Evolutionary conservation across 352 stramenopile genomes (phyloP).

Genomic region (Pythium rhizo-oryzae): DNA sequence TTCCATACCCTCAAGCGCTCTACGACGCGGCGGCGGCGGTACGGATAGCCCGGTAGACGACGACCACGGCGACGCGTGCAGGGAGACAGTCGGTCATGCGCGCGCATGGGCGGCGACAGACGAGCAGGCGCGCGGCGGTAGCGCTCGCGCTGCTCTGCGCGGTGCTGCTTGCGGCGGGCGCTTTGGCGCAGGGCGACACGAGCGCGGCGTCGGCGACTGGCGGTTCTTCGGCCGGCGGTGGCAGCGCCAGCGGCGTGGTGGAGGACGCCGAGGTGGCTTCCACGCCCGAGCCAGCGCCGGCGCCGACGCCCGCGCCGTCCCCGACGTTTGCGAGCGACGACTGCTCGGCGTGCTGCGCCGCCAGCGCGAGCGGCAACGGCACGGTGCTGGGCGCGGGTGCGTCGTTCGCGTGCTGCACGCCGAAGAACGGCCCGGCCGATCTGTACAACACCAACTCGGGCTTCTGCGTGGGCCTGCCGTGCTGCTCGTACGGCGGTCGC

Average conservation of each 20-base stretch:
- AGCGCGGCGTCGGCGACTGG: too few species aligned
- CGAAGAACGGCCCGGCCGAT: constrained; percentile 33
- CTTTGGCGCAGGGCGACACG: not conserved
- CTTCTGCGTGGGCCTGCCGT: constrained; percentile 78
- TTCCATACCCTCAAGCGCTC: too few species aligned
- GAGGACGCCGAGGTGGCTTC: constrained; percentile 1
- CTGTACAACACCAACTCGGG: constrained; percentile 65
- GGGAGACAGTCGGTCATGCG: constrained; percentile 11
- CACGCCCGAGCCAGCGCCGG: not conserved
- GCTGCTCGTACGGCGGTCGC: constrained; percentile 61
- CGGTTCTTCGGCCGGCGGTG: too few species aligned
- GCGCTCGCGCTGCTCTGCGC: not conserved
- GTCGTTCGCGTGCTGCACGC: constrained; percentile 56
- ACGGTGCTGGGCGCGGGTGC: constrained; percentile 32
- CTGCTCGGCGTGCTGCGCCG: constrained; percentile 60
- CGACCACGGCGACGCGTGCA: too few species aligned
- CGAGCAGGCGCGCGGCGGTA: not conserved
- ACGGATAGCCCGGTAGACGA: not conserved
- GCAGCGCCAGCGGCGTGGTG: not conserved
- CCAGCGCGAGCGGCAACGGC: constrained; percentile 4
- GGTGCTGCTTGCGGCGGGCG: not conserved
- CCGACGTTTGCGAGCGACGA: constrained; percentile 42
- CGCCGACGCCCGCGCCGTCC: constrained; percentile 10
- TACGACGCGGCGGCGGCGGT: too few species aligned
- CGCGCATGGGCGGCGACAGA: constrained; percentile 1